A percentile compares a stretch with the other conserved stretches of the same genome.
phyloP scores from a whole-genome alignment of 352 stramenopile species.

The Nothophytophthora sp. region DNA sequence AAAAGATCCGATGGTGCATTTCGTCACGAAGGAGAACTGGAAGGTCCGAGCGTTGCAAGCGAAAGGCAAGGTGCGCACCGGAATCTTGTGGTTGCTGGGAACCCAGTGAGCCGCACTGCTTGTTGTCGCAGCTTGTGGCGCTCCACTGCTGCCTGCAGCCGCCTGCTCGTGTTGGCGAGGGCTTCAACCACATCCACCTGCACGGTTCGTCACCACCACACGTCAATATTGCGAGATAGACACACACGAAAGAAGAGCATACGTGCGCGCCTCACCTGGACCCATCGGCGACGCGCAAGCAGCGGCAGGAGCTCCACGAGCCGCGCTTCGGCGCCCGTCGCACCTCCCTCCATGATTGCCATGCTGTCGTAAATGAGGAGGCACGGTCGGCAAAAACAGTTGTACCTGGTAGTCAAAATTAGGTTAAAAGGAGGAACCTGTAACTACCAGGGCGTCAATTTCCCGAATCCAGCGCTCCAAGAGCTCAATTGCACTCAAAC shows the following conservation, averaged over 20 bases:
- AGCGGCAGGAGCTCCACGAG: conserved; percentile 28
- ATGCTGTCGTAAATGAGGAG: too few relatives aligned
- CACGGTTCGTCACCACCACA: not conserved
- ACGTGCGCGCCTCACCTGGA: conserved; percentile 28
- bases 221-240: not conserved
- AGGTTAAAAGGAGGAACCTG: too few relatives aligned
- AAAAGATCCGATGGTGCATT: too few relatives aligned
- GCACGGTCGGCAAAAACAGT: too few relatives aligned
- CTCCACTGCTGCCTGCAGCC: conserved; percentile 15
- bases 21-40: too few relatives aligned
- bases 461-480: not conserved
- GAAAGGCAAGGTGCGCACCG: too few relatives aligned
- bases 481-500: too few relatives aligned
- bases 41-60: too few relatives aligned
- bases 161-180: conserved; percentile 22
- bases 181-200: conserved; percentile 40
- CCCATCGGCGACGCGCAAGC: conserved; percentile 38
- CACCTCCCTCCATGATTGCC: not conserved
- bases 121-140: conserved; percentile 30
- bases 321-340: not conserved
- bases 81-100: conserved; percentile 24
- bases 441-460: conserved; percentile 10
- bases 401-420: not conserved
- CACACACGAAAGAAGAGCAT: not conserved
- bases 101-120: conserved; percentile 24